Conservation (phyloP, 805 yeast species). For the Yarrowia sp. region DNA sequence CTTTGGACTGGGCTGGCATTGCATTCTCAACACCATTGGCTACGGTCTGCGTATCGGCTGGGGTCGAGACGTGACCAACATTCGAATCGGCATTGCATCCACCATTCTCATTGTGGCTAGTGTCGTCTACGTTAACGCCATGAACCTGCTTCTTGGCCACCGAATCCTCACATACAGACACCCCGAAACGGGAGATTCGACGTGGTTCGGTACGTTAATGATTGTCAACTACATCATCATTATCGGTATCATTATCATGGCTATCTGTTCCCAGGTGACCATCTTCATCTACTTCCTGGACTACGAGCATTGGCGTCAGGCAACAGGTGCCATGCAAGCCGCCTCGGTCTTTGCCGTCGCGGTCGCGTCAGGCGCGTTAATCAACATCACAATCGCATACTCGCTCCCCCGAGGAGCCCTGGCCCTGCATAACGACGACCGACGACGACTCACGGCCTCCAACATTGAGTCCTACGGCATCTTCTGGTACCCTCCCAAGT, state of each 20-base stretch:
- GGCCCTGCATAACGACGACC: conserved; percentile 20
- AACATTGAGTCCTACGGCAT: conserved; percentile 35
- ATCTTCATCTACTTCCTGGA: conserved; percentile 67
- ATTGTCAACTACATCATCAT: conserved; percentile 60
- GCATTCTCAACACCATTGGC: conserved; percentile 62
- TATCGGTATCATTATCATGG: conserved; percentile 65
- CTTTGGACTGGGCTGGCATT: conserved; percentile 61
- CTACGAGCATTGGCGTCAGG: conserved; percentile 55
- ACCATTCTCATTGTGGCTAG: conserved; percentile 65
- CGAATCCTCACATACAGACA: conserved; percentile 80
- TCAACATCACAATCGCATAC: conserved; percentile 60
- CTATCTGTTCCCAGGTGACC: conserved; percentile 67
- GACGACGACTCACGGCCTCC: conserved; percentile 31
- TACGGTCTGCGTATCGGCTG: conserved; percentile 65
- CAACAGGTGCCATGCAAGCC: conserved; percentile 62
- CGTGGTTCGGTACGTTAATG: conserved; percentile 56
- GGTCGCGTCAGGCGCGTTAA: conserved; percentile 62
- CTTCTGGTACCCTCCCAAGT: conserved; percentile 28
- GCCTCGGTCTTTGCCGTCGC: conserved; percentile 57
- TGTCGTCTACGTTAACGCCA: conserved; percentile 61
- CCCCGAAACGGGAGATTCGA: conserved; percentile 68
- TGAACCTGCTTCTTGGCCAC: conserved; percentile 71
- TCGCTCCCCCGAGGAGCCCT: conserved; percentile 43
- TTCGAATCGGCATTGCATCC: conserved; percentile 63
- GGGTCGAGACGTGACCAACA: conserved; percentile 58